Percentiles rank a stretch among this genome's conserved stretches.
phyloP scores from a whole-genome alignment of 306 rosid species.

The Inga leiocalycina region DNA sequence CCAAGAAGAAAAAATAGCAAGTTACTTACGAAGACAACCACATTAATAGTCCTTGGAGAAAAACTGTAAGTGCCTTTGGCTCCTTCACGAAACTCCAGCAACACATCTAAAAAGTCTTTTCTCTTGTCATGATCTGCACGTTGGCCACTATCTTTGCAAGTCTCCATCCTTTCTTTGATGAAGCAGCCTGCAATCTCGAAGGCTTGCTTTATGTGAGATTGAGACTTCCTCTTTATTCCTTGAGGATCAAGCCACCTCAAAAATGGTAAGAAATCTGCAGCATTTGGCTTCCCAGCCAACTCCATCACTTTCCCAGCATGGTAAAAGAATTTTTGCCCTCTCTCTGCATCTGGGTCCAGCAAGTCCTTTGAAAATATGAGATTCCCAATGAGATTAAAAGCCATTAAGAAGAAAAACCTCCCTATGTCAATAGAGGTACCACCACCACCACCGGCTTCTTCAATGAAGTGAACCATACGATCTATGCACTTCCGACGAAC shows the following conservation, averaged over 20 bases:
- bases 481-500: slow-evolving; percentile 62
- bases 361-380: slow-evolving; percentile 81
- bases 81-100: slow-evolving; percentile 61
- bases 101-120: slow-evolving; percentile 73
- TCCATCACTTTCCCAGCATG: slow-evolving; percentile 80
- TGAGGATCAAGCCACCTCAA: slow-evolving; percentile 77
- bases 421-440: slow-evolving; percentile 55
- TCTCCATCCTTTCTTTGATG: slow-evolving; percentile 62
- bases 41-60: slow-evolving; percentile 62
- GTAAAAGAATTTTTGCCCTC: slow-evolving; percentile 61
- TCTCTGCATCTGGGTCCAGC: slow-evolving; percentile 58
- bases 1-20: background rate
- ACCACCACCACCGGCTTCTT: slow-evolving; percentile 28
- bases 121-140: slow-evolving; percentile 18
- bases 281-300: slow-evolving; percentile 76
- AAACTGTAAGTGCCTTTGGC: slow-evolving; percentile 34
- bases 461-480: slow-evolving; percentile 53
- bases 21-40: slow-evolving; percentile 38
- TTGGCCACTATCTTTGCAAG: background rate
- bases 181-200: slow-evolving; percentile 74
- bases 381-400: slow-evolving; percentile 82
- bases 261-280: slow-evolving; percentile 70
- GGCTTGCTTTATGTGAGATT: slow-evolving; percentile 65
- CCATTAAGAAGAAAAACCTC: slow-evolving; percentile 65
- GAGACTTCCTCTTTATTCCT: slow-evolving; percentile 68